Evolutionary conservation across 768 basidiomycete species (phyloP), one percentile per base, ranked within the genome.

Genomic region (Sarcomyxa edulis): DNA sequence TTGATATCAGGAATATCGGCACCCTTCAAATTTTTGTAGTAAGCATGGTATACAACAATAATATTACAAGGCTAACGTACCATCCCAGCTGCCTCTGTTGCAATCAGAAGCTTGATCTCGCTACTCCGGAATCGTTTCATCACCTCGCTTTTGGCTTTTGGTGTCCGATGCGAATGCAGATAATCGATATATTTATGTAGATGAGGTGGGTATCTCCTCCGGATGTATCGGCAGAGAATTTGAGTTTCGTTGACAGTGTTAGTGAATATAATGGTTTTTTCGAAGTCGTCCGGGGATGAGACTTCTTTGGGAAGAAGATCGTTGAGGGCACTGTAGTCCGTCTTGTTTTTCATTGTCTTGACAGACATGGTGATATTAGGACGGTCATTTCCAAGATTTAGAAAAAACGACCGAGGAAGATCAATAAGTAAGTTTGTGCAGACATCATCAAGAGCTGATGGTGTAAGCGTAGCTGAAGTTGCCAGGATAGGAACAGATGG

Each of bases 381-480:
- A 1, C 46, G 43, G 35, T 54, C 47, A 10, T 57, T 52, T 10
- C 55, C 54, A 20, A 69, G 55, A 40, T 69, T 70, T 64, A 35
- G 66, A 66, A n/a, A 67, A 41, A 20, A 70, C 50, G 11, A 62
- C 23, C 0, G 37, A 27, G 11, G 35, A 9, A 22, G 8, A 15
- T 16, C 21, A 28, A 40, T 20, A 33, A 25, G 27, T 7, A 33
- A 23, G 23, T 33, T n/a, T 10, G 19, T 18, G 45, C 48, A 4
- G 28, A 94, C 66, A 49, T 92, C 86, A 18, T 81, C 65, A n/a
- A 92, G 69, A 6, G 92, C 85, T 31, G 67, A 71, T 0, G 85
- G 82, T 7, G 91, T 81, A 51, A 87, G 89, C 0, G 90, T 93
- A 0, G 90, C 90, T 3, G 87, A 87, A 3, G 91, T 65, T 0